Evolutionary conservation across 23 red algal species (phyloP).

Genomic region (Gracilaria vermiculophylla): DNA sequence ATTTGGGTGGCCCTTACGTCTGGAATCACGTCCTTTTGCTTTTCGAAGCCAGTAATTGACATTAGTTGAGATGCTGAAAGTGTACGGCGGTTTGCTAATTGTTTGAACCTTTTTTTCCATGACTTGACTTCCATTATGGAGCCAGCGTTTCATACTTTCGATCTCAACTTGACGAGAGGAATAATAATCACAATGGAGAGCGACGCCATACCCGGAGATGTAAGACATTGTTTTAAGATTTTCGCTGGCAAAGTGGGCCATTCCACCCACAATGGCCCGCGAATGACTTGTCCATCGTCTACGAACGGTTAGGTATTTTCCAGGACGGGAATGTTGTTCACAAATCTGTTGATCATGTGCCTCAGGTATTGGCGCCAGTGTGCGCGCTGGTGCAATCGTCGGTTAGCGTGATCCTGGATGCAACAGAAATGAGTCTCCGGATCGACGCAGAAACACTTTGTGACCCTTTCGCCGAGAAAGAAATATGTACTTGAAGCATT

Average conservation of each 20-base stretch:
- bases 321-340: background rate
- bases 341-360: no score
- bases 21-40: background rate
- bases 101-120: constrained; percentile 12
- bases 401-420: background rate
- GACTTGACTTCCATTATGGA: constrained; percentile 14
- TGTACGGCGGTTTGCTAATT: background rate
- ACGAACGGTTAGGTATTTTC: background rate
- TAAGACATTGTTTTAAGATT: background rate
- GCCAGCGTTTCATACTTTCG: background rate
- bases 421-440: no score
- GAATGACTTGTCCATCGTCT: background rate
- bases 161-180: no score
- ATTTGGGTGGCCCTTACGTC: background rate
- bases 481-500: no score
- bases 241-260: background rate
- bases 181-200: background rate
- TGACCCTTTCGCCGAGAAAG: no score
- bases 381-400: background rate
- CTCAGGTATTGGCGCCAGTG: background rate
- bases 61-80: constrained; percentile 11
- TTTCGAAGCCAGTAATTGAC: background rate
- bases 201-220: background rate
- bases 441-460: no score
- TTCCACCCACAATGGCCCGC: background rate